Conservation (phyloP, 2,329 filamentous ascomycete genomes). For the Aspergillus unguis region DNA sequence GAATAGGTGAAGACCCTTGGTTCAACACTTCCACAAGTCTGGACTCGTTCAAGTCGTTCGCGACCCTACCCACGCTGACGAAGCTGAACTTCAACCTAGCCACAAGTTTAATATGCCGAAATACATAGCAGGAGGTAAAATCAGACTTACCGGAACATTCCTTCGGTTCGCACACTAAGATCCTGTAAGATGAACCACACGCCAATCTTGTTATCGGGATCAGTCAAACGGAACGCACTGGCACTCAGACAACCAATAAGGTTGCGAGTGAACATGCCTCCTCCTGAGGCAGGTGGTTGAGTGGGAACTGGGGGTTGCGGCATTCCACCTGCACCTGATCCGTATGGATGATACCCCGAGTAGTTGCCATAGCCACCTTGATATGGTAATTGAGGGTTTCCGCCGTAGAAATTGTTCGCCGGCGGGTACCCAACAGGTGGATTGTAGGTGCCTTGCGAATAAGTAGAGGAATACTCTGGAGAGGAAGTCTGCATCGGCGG, state of each 20-base stretch:
- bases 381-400: constrained; percentile 33
- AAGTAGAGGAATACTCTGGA: constrained; percentile 33
- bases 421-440: constrained; percentile 37
- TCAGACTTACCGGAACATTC: constrained; percentile 69
- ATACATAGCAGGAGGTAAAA: not conserved
- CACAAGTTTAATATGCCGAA: constrained; percentile 6
- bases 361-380: constrained; percentile 33
- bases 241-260: constrained; percentile 88
- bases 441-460: constrained; percentile 41
- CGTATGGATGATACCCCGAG: constrained; percentile 31
- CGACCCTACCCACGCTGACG: constrained; percentile 69
- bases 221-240: constrained; percentile 79
- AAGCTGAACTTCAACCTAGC: constrained; percentile 68
- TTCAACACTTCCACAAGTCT: constrained; percentile 57
- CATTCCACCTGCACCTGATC: constrained; percentile 31
- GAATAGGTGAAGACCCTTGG: constrained; percentile 71
- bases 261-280: constrained; percentile 90
- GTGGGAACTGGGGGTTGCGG: constrained; percentile 36
- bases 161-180: constrained; percentile 89
- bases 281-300: constrained; percentile 42
- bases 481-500: constrained; percentile 40
- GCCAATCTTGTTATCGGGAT: constrained; percentile 74
- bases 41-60: constrained; percentile 24
- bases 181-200: constrained; percentile 98
- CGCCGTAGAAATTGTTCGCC: constrained; percentile 37